Conservation (phyloP, 441 rosid species). For the Eruca vesicaria region DNA sequence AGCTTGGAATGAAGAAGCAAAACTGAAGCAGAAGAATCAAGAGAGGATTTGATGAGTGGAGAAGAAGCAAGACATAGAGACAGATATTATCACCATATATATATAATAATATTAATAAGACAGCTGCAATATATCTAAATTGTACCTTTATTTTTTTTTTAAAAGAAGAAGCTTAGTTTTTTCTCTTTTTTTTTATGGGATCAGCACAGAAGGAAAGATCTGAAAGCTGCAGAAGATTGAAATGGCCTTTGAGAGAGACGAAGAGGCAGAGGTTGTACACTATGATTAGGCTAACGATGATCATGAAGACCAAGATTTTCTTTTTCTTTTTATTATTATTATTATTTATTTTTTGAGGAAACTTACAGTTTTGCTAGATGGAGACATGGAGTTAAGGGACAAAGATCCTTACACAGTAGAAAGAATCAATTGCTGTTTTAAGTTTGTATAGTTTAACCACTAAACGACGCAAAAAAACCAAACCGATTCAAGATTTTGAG, state of each 20-base stretch:
- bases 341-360: background rate
- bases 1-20: background rate
- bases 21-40: background rate
- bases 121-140: background rate
- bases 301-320: background rate
- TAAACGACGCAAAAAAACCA: background rate
- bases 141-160: background rate
- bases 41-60: background rate
- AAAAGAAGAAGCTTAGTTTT: background rate
- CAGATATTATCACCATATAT: background rate
- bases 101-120: background rate
- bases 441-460: background rate
- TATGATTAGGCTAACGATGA: too few relatives aligned
- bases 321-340: background rate
- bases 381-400: background rate
- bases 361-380: background rate
- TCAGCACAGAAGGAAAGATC: slow-evolving; percentile 11
- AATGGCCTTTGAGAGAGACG: slow-evolving; percentile 24
- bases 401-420: background rate
- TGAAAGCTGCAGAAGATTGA: slow-evolving; percentile 9
- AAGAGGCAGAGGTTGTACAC: slow-evolving; percentile 28
- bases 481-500: background rate
- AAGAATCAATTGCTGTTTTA: background rate
- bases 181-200: background rate
- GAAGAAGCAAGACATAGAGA: background rate